Conservation (phyloP, 1,284 basidiomycete genomes). For the Ustilago shanxiensis region DNA sequence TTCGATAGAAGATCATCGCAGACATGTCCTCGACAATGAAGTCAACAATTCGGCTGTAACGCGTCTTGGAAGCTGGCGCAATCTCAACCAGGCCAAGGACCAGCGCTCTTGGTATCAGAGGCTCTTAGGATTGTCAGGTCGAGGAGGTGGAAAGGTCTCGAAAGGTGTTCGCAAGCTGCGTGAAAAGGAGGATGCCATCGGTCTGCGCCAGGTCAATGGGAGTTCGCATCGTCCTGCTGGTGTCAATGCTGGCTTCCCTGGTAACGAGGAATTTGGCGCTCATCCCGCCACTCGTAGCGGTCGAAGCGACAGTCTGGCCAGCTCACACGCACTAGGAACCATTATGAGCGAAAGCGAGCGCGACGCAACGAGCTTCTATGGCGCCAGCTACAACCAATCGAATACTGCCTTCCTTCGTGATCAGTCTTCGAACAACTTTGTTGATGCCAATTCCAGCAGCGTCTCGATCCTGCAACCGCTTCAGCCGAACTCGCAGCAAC, state of each 20-base stretch:
- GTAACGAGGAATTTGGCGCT: conserved; percentile 28
- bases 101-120: conserved; percentile 81
- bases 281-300: conserved; percentile 23
- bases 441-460: conserved; percentile 32
- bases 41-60: conserved; percentile 91
- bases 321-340: conserved; percentile 52
- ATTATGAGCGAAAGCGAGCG: conserved; percentile 62
- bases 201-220: conserved; percentile 52
- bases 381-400: conserved; percentile 30
- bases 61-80: conserved; percentile 86
- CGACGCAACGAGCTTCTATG: conserved; percentile 34
- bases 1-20: conserved; percentile 91
- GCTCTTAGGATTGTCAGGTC: conserved; percentile 76
- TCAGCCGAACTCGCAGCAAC: conserved; percentile 22
- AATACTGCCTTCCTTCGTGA: conserved; percentile 19
- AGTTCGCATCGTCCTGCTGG: conserved; percentile 73
- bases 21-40: conserved; percentile 86
- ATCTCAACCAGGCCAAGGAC: conserved; percentile 87
- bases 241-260: conserved; percentile 51
- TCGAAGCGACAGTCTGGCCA: conserved; percentile 54
- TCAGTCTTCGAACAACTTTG: background rate
- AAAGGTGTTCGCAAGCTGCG: conserved; percentile 87
- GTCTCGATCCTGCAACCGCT: conserved; percentile 36
- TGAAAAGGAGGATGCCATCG: conserved; percentile 79
- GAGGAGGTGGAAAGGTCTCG: conserved; percentile 74